A percentile compares a stretch with the other conserved stretches of the same genome.
Conservation (phyloP, 768 basidiomycete species). For the Boletus bicolor region DNA sequence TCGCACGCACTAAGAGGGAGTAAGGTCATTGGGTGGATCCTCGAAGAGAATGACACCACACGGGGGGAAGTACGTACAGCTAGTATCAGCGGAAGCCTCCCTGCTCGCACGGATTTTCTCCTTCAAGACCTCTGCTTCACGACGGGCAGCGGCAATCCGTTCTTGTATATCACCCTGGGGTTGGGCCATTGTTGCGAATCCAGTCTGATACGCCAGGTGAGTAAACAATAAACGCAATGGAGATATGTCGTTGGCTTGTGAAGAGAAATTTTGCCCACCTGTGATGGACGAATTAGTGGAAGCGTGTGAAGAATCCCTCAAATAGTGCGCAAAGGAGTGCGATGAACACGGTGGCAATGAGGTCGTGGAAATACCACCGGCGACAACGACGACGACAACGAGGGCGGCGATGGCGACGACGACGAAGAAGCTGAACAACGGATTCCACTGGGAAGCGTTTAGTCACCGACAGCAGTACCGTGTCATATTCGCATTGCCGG, state of each 20-base stretch:
- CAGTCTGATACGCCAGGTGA: slow-evolving; percentile 5
- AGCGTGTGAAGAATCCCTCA: slow-evolving; percentile 27
- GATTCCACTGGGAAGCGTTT: slow-evolving; percentile 18
- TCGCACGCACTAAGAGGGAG: slow-evolving; percentile 75
- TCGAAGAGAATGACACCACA: slow-evolving; percentile 1
- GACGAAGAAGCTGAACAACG: slow-evolving; percentile 7
- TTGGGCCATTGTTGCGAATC: slow-evolving; percentile 59
- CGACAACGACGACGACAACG: slow-evolving; percentile 5
- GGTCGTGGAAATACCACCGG: slow-evolving; percentile 9
- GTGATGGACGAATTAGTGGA: slow-evolving; percentile 21
- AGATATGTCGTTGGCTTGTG: slow-evolving; percentile 1
- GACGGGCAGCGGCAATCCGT: slow-evolving; percentile 91
- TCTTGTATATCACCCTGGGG: slow-evolving; percentile 83
- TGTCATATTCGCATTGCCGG: slow-evolving; percentile 18
- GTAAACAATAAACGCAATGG: background rate
- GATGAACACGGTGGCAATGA: slow-evolving; percentile 5
- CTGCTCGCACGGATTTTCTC: slow-evolving; percentile 97
- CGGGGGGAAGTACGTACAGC: slow-evolving; percentile 57
- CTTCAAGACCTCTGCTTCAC: slow-evolving; percentile 96
- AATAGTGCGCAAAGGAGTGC: slow-evolving; percentile 15
- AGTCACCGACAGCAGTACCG: no score
- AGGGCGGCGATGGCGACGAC: slow-evolving; percentile 6
- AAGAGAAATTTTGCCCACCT: slow-evolving; percentile 30
- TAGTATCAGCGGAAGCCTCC: slow-evolving; percentile 97
- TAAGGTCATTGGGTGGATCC: slow-evolving; percentile 14